Evolutionary conservation across 345 rosid species (phyloP), one percentile per base, ranked within the genome.

Genomic region (Lumnitzera racemosa): DNA sequence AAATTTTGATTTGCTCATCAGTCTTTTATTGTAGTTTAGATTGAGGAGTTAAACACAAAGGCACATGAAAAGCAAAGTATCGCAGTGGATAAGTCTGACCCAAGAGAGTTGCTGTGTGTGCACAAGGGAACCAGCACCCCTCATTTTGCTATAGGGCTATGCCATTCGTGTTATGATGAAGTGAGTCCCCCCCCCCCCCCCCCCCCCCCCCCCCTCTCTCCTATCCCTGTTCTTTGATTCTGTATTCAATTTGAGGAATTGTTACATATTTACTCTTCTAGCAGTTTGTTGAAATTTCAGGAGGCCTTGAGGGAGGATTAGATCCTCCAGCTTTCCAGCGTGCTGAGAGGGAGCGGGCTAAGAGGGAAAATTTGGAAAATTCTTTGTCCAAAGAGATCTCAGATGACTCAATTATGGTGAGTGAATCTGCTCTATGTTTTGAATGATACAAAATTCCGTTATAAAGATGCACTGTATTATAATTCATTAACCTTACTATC

Each of bases 271-370:
- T 25, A 49, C 60, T 51, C 51, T 62, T 64, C 29, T 31, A 70
- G 70, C 83, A 90, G 96, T 80, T 87, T 67, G 70, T 76, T 36
- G 71, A 16, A 51, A 70, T 86, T 68, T 83, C 84, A 3, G 89
- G 85, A 71, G 99, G 99, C 61, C 81, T 90, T 66, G 87, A 75
- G 55, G 97, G 95, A 56, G 99, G 97, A 57, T 76, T 80, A 52
- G 85, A 90, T 79, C 95, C 96, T 75, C 97, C 97, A 52, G 91
- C 97, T 66, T 94, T 86, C 71, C 96, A 86, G 70, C 79, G 70
- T 57, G 96, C 96, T 57, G 91, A 81, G 56, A 74, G 69, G 78
- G 83, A 79, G 11, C 7, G 43, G 43, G 43, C 43, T 36, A 7
- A 36, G 61, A 74, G 68, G 81, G 88, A 82, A 77, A 77, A 90